Percentiles rank a stretch among this genome's conserved stretches.
These are phyloP conservation scores for Bretziella fagacearum DNA, from an alignment of 2,329 filamentous ascomycete genomes.

Conservation along the genomic window DNA sequence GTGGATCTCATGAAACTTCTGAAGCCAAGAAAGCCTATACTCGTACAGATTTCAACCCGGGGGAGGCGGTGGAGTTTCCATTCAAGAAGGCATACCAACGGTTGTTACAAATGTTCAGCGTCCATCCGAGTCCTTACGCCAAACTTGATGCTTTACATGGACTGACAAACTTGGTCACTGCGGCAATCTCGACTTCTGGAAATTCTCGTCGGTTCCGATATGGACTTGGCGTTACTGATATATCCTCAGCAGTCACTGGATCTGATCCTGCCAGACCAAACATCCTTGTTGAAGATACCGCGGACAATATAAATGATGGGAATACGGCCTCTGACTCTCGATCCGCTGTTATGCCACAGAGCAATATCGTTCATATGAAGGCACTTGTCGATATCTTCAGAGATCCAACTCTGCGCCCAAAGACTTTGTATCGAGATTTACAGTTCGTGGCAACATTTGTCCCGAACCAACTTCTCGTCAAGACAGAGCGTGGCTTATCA, in stretches of 20 bases:
- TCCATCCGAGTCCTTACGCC: constrained; percentile 70
- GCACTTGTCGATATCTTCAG: constrained; percentile 52
- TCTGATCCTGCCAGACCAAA: too few relatives aligned
- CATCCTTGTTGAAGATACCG: too few relatives aligned
- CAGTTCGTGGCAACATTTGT: constrained; percentile 58
- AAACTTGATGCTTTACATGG: constrained; percentile 76
- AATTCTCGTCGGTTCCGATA: constrained; percentile 25
- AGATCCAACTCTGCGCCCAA: constrained; percentile 52
- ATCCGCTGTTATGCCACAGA: too few relatives aligned
- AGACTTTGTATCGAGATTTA: constrained; percentile 64
- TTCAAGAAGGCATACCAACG: constrained; percentile 66
- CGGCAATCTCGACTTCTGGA: constrained; percentile 35
- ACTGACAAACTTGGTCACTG: constrained; percentile 64
- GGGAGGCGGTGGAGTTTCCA: constrained; percentile 43
- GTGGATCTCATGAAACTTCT: background rate
- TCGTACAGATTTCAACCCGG: background rate
- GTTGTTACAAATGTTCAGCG: constrained; percentile 70
- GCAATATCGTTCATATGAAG: constrained; percentile 39
- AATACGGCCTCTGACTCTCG: background rate
- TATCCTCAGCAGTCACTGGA: too few relatives aligned
- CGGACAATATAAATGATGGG: background rate
- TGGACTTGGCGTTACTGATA: constrained; percentile 21
- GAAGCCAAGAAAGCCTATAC: background rate
- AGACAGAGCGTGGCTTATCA: constrained; percentile 51
- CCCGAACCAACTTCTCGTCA: constrained; percentile 41